Evolutionary conservation across 1,284 basidiomycete genomes (phyloP), one percentile per base, ranked within the genome.

Genomic region (Austroboletus olivaceoglutinosus): DNA sequence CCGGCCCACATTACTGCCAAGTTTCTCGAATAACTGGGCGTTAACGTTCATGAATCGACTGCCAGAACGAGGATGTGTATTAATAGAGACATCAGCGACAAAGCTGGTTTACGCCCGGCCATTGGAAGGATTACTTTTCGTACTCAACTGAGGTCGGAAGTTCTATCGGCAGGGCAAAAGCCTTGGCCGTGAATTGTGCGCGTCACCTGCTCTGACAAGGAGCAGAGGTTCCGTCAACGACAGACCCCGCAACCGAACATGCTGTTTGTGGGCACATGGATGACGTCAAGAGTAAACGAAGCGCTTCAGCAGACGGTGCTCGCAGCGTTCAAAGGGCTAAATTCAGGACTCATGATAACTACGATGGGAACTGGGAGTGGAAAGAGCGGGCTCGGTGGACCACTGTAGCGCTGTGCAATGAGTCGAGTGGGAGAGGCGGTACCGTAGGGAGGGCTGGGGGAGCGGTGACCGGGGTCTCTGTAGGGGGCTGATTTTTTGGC

Each of bases 401-500:
- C n/a, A n/a, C n/a, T n/a, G n/a, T n/a, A n/a, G n/a, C 25, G 25
- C 25, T 25, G 25, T 36, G 34, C 34, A 36, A 36, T 52, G 58
- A 49, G 44, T 49, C 33, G 53, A 8, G 38, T n/a, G 51, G 38
- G 50, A 58, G 49, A 5, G 40, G 51, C 41, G 51, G 60, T 53
- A 27, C 48, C 51, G 37, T 16, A n/a, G 52, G 61, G 41, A 25
- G 23, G 42, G 54, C 68, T 70, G 59, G 12, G 52, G 61, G 41
- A 25, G 22, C 42, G 54, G 64, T 70, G 59, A 1, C 12, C 21
- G 68, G 64, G 64, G 64, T 69, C 64, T 45, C 18, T 13, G 8
- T 36, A 59, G 64, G 64, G 60, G 64, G 45, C 34, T 42, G 42
- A 54, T 66, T 70, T 70, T 70, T 60, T 65, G 63, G 67, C 60